Conservation (phyloP, 257 asterid species). For the Ehretia macrophylla region DNA sequence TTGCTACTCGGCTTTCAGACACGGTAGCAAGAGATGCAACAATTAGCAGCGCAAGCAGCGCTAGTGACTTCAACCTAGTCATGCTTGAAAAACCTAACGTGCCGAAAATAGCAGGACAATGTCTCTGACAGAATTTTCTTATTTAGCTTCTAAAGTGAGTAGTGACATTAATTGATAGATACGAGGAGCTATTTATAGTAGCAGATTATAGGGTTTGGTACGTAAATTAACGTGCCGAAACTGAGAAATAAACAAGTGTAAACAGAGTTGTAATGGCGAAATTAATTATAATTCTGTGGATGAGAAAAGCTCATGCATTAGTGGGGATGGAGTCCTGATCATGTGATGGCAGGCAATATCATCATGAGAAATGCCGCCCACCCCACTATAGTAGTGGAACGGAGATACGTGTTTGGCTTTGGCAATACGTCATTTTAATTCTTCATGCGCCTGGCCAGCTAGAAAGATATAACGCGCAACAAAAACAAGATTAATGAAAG, state of each 20-base stretch:
- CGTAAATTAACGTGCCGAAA: constrained; percentile 16
- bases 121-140: neutral
- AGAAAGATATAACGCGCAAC: too few species aligned
- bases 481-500: too few species aligned
- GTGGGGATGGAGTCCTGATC: neutral
- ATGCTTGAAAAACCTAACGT: constrained; percentile 14
- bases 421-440: too few species aligned
- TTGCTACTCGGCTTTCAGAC: constrained; percentile 42
- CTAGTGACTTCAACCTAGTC: constrained; percentile 27
- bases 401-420: too few species aligned
- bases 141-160: constrained; percentile 7
- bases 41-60: constrained; percentile 23
- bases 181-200: constrained; percentile 45
- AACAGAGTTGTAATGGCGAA: neutral
- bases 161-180: constrained; percentile 4
- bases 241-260: constrained; percentile 2
- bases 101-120: neutral
- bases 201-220: constrained; percentile 19
- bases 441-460: too few species aligned
- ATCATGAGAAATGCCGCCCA: constrained; percentile 1
- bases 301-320: neutral
- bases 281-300: constrained; percentile 17
- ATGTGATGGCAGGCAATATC: constrained; percentile 13
- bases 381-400: neutral
- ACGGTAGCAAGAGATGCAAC: constrained; percentile 34